Evolutionary conservation across 805 yeast species (phyloP).

Genomic region (Debaryomyces maramus): DNA sequence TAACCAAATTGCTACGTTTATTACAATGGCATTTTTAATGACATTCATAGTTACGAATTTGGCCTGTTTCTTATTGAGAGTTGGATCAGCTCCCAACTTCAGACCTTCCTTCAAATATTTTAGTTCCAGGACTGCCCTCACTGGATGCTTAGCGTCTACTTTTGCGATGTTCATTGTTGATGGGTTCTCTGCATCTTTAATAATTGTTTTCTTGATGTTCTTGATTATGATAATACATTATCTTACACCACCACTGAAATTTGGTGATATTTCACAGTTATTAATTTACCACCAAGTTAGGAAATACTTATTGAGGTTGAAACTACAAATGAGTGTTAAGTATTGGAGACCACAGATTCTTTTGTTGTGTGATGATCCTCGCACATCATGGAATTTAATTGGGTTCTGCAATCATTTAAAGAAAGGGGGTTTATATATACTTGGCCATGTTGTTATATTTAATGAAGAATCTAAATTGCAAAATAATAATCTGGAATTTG

Average conservation of each 20-base stretch:
- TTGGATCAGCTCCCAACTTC: slow-evolving; percentile 97
- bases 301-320: slow-evolving; percentile 76
- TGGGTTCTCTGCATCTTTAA: slow-evolving; percentile 80
- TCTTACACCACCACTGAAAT: slow-evolving; percentile 89
- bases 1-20: slow-evolving; percentile 90
- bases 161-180: slow-evolving; percentile 94
- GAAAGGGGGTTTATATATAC: slow-evolving; percentile 89
- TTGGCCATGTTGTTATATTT: slow-evolving; percentile 86
- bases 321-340: slow-evolving; percentile 87
- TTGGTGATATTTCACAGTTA: slow-evolving; percentile 98
- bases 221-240: slow-evolving; percentile 83
- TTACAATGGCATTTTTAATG: slow-evolving; percentile 96
- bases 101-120: slow-evolving; percentile 93
- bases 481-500: slow-evolving; percentile 50
- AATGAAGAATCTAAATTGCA: slow-evolving; percentile 30
- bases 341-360: slow-evolving; percentile 98
- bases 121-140: slow-evolving; percentile 74
- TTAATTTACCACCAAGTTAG: slow-evolving; percentile 95
- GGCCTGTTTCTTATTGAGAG: slow-evolving; percentile 84
- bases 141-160: slow-evolving; percentile 69
- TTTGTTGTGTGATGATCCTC: slow-evolving; percentile 84
- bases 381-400: slow-evolving; percentile 88
- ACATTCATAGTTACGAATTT: slow-evolving; percentile 92
- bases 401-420: slow-evolving; percentile 92
- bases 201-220: slow-evolving; percentile 62